Base-by-base conservation (phyloP, 2,329 filamentous ascomycete species). In the Diaporthe capsici region DNA sequence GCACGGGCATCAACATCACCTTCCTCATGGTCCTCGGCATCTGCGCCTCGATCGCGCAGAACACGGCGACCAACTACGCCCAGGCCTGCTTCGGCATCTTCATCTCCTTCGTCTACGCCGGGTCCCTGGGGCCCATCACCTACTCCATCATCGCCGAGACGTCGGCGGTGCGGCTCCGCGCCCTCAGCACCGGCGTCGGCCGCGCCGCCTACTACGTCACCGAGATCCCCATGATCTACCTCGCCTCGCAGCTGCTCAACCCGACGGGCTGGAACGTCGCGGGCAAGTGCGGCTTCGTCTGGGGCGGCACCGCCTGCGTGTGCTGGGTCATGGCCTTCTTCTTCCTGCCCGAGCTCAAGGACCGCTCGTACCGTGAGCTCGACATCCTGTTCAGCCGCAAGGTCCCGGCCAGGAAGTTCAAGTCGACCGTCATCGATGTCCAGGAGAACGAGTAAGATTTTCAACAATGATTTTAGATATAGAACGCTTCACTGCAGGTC, bases 131-230 rank as follows among this genome's bases (percentile, higher is more conserved):
- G 2, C 92, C 92, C 63, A 89, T 90, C 55, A 92, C 91, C 13
- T 93, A 89, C 88, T 89, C 91, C 83, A 91, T 93, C 78, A 93
- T 93, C 63, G 91, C 89, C 78, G 92, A 93, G 83, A 93, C 92
- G 2, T 92, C 92, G 0, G 85, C 92, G 70, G 88, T 93, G 73
- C 91, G 92, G 77, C 91, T 93, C 42, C 83, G 92, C 65, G 90
- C 92, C 63, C 84, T 93, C n/a, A 93, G 90, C 4, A 93, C 91
- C 34, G 92, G 91, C 82, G 83, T 93, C 68, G 92, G 92, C 81
- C 91, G 92, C 81, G 91, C 84, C 72, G 84, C 86, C 17, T 93
- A 93, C 86, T 93, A 93, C 83, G 79, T 92, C 7, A 84, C 91
- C 77, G 88, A 93, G 75, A 93, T 93, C 81, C 91, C 91, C 79